Percentiles rank a stretch among this genome's conserved stretches.
Conservation (phyloP, 2,329 filamentous ascomycete species). For the Emmonsiellopsis sp. region DNA sequence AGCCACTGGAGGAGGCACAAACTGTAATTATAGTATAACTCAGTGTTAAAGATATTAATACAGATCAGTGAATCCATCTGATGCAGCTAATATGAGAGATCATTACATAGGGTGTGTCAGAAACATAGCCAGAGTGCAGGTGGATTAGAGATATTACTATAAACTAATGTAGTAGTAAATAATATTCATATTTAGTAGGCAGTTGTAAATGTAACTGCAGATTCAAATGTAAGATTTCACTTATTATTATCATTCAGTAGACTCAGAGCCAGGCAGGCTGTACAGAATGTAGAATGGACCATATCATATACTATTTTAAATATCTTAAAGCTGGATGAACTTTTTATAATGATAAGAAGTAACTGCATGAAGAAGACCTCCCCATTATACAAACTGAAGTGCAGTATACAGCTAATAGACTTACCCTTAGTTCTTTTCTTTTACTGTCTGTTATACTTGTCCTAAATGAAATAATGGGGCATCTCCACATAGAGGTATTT, state of each 20-base stretch:
- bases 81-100: neutral
- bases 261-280: neutral
- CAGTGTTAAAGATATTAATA: neutral
- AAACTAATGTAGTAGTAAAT: neutral
- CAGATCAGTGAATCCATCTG: neutral
- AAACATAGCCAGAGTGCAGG: neutral
- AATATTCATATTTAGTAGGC: neutral
- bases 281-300: neutral
- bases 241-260: neutral
- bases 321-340: neutral
- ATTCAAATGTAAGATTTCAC: neutral
- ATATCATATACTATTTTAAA: neutral
- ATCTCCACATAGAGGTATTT: neutral
- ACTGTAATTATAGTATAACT: neutral
- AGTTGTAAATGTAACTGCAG: neutral
- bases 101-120: neutral
- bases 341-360: neutral
- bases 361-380: neutral
- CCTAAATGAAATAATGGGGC: neutral
- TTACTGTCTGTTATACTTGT: neutral
- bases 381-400: neutral
- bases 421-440: neutral
- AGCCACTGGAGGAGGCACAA: neutral
- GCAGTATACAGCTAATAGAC: neutral
- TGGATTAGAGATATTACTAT: neutral